Evolutionary conservation across 140 eudicot species (phyloP), one percentile per base, ranked within the genome.

Genomic region (Oenanthe javanica): DNA sequence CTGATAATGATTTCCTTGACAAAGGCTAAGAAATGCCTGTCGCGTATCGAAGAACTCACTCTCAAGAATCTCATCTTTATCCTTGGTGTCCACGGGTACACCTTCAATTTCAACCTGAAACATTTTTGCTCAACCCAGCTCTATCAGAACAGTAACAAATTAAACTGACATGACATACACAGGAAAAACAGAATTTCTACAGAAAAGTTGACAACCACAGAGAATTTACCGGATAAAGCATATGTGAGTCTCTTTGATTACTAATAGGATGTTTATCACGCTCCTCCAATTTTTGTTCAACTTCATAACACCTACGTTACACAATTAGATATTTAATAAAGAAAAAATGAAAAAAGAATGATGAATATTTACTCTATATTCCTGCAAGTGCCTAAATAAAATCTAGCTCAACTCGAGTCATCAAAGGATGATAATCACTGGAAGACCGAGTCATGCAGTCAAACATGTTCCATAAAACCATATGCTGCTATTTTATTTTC

Each of bases 1-100:
- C 66, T 92, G 97, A 79, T 94, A 94, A 84, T 92, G 96, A 80
- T 92, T 94, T 80, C 97, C 97, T 86, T 92, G 98, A 82, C 96
- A 94, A 81, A 92, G 97, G 67, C 96, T 90, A 72, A 94, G 88
- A 80, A 94, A 94, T 77, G 96, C 98, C 75, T 90, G 96, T 42
- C 96, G 85, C 8, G 98, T 94, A 82, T 94, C 96, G 36, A 90
- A 90, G 71, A 92, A 94, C 83, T 94, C 97, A 46, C 95, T 92
- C 88, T 92, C 98, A 23, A 94, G 95, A 81, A 89, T 92, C 49
- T 92, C 98, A 67, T 89, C 98, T 83, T 86, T 84, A 83, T 94
- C 98, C 82, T 89, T 90, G 13, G 98, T 92, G 63, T 92, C 98
- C 19, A 27, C 84, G 59, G 90, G 88, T 49, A 94, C 89, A 72